Percentiles rank a stretch among this genome's conserved stretches.
Conservation (phyloP, 352 stramenopile genomes). For the Saprolegnia parasitica region DNA sequence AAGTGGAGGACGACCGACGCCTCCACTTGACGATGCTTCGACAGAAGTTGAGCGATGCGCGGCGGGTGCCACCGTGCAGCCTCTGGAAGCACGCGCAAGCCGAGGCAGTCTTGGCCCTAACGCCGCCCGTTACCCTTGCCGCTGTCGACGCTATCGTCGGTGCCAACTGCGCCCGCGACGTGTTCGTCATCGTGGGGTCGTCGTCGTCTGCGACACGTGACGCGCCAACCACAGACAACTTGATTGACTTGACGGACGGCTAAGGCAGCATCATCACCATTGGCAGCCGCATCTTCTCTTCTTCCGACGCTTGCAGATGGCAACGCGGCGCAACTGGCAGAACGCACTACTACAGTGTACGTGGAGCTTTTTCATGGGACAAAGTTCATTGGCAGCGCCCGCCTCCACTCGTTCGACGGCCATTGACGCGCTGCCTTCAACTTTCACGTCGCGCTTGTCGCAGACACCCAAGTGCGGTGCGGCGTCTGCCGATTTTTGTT, state of each 20-base stretch:
- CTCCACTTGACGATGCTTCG: neutral
- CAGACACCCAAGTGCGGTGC: neutral
- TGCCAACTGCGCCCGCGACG: neutral
- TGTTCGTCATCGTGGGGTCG: neutral
- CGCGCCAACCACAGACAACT: neutral
- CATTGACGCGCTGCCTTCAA: neutral
- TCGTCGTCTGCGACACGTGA: neutral
- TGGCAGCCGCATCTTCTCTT: too few species aligned
- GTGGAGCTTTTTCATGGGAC: neutral
- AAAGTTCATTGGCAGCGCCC: slow-evolving; percentile 2
- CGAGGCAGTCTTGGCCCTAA: neutral
- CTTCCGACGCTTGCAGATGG: too few species aligned
- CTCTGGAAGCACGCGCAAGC: neutral
- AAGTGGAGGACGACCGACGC: neutral
- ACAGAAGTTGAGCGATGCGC: neutral
- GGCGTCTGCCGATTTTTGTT: neutral
- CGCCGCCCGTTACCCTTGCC: too few species aligned
- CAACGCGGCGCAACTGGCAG: neutral
- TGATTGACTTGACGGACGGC: neutral
- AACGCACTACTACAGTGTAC: neutral
- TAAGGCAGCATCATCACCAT: too few species aligned
- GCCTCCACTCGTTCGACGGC: neutral
- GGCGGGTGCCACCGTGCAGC: neutral
- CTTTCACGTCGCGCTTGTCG: neutral
- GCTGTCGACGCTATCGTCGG: neutral